A percentile compares a stretch with the other conserved stretches of the same genome.
These are phyloP conservation scores for Myxozyma udenii DNA, from an alignment of 805 yeast species.

Conservation along the genomic window DNA sequence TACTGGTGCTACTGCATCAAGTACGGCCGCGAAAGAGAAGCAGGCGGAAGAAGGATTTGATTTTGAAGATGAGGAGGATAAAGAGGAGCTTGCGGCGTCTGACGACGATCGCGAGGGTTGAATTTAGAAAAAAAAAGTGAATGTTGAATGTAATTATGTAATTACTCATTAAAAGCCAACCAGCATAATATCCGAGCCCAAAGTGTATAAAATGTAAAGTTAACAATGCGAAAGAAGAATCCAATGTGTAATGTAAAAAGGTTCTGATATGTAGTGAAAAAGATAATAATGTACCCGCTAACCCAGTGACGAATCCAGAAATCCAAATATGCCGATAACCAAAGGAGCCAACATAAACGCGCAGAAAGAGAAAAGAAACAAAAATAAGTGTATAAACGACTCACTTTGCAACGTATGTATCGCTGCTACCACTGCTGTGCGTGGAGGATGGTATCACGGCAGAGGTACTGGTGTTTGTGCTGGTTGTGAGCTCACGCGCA, in stretches of 20 bases:
- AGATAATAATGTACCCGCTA: too few relatives aligned
- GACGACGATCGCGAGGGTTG: constrained; percentile 38
- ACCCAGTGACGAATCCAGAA: too few relatives aligned
- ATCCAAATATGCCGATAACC: too few relatives aligned
- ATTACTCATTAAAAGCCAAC: neutral
- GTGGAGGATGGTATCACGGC: neutral
- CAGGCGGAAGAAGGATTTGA: constrained; percentile 10
- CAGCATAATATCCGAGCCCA: neutral
- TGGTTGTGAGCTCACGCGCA: neutral
- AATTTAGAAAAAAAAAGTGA: neutral
- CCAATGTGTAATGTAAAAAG: too few relatives aligned
- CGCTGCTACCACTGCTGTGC: constrained; percentile 6
- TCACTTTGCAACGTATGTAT: too few relatives aligned
- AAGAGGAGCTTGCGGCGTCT: constrained; percentile 39
- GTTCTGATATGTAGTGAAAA: too few relatives aligned
- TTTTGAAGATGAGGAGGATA: constrained; percentile 37
- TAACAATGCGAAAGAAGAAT: too few relatives aligned
- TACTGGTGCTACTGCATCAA: constrained; percentile 30
- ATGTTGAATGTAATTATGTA: neutral
- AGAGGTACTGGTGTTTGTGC: constrained; percentile 10
- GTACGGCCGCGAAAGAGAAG: constrained; percentile 24
- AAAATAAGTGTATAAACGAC: too few relatives aligned
- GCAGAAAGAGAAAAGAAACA: too few relatives aligned
- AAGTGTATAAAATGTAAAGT: too few relatives aligned
- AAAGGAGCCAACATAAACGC: too few relatives aligned